Percentiles rank a stretch among this genome's conserved stretches.
Evolutionary conservation across 495 filamentous ascomycete genomes (phyloP).

Genomic region (Neurospora hispaniola): DNA sequence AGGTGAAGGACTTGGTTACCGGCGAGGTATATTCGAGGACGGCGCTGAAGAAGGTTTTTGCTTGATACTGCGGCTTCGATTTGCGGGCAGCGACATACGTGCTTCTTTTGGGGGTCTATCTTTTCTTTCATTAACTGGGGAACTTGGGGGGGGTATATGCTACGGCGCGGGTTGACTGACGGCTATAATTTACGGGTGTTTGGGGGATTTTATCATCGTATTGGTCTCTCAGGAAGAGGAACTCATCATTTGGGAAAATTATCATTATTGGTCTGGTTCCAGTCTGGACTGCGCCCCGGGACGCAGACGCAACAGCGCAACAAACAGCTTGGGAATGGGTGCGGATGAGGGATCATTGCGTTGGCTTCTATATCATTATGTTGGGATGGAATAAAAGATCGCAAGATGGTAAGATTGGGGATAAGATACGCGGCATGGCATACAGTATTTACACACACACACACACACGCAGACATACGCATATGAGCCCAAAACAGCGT

Average conservation of each 20-base stretch:
- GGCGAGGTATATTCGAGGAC: conserved; percentile 50
- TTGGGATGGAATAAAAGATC: no score
- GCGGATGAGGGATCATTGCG: background rate
- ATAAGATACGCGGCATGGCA: background rate
- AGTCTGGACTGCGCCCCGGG: background rate
- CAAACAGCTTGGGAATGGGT: background rate
- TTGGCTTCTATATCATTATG: no score
- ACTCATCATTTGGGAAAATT: background rate
- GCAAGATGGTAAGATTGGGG: background rate
- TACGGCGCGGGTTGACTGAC: background rate
- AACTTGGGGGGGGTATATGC: background rate
- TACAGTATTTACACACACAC: background rate
- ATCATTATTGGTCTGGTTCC: background rate
- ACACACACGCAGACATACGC: background rate
- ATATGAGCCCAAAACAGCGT: background rate
- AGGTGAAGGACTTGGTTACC: conserved; percentile 75
- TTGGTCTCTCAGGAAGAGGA: background rate
- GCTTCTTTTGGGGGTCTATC: background rate
- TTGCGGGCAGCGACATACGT: background rate
- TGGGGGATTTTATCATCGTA: background rate
- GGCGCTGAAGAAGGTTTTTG: conserved; percentile 80
- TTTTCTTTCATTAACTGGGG: background rate
- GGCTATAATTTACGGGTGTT: background rate
- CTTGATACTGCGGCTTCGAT: background rate
- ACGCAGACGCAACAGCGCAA: background rate